Conservation (phyloP, 2,329 filamentous ascomycete genomes). For the Cadophora sp. region DNA sequence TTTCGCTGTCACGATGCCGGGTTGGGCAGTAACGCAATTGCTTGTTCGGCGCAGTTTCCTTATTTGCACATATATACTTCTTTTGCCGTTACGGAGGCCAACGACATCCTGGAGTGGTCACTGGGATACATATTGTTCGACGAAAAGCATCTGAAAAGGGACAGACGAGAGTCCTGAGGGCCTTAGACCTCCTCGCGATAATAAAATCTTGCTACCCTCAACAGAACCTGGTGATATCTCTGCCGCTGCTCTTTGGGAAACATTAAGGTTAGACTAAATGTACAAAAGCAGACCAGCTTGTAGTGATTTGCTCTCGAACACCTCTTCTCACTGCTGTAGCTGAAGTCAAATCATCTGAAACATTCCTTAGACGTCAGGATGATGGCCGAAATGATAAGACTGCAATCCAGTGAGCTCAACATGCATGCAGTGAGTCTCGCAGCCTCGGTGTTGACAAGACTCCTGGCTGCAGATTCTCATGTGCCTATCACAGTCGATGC, state of each 20-base stretch:
- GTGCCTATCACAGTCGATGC: neutral
- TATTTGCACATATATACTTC: neutral
- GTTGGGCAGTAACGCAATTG: conserved; percentile 1
- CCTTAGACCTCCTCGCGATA: neutral
- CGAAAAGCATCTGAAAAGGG: neutral
- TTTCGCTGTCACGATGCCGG: conserved; percentile 4
- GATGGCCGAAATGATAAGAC: neutral
- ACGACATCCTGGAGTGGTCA: neutral
- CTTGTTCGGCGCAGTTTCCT: conserved; percentile 2
- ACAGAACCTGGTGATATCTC: neutral
- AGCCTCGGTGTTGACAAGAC: neutral
- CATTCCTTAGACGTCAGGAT: neutral
- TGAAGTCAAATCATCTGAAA: neutral
- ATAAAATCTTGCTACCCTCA: neutral
- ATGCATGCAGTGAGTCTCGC: neutral
- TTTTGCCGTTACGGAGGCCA: neutral
- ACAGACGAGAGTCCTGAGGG: neutral
- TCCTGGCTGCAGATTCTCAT: conserved; percentile 2
- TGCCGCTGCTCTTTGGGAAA: neutral
- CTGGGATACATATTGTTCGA: neutral
- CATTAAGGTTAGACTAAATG: neutral
- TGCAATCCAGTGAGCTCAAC: neutral
- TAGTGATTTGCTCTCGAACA: neutral
- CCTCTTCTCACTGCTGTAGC: neutral
- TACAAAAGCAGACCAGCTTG: neutral